These are phyloP conservation scores for Debaryomyces fabryi DNA, from an alignment of 1,139 yeast species.

Conservation along the genomic window DNA sequence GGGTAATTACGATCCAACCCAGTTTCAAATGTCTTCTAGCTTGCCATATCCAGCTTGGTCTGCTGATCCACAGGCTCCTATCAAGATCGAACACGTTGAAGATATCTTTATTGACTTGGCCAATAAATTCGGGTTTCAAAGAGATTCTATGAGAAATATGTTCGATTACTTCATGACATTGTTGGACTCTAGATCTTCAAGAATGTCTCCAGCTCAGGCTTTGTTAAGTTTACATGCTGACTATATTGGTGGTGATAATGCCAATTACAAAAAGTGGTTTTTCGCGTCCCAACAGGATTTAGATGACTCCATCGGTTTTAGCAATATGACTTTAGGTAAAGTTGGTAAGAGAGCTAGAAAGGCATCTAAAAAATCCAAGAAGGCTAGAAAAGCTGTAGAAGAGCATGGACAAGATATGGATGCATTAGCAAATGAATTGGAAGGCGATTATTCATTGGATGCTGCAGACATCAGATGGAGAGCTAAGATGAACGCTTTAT, in stretches of 20 bases:
- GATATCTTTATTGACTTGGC: constrained; percentile 89
- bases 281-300: constrained; percentile 47
- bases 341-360: constrained; percentile 56
- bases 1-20: constrained; percentile 65
- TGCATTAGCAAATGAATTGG: constrained; percentile 73
- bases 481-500: constrained; percentile 50
- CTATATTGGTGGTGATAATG: constrained; percentile 61
- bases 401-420: constrained; percentile 51
- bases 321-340: constrained; percentile 74
- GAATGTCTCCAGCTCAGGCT: constrained; percentile 97
- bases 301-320: constrained; percentile 46
- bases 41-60: constrained; percentile 96
- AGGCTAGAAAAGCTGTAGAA: constrained; percentile 61
- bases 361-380: constrained; percentile 60
- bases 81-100: constrained; percentile 81
- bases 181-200: constrained; percentile 91
- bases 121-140: constrained; percentile 94
- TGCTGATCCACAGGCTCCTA: constrained; percentile 84
- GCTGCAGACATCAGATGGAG: constrained; percentile 57
- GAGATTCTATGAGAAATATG: constrained; percentile 97
- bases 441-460: constrained; percentile 74
- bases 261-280: constrained; percentile 50
- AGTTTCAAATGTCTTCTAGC: constrained; percentile 59
- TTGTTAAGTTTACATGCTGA: constrained; percentile 91
- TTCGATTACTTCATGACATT: constrained; percentile 93